phyloP scores from a whole-genome alignment of 345 rosid species.

The Linum usitatissimum region DNA sequence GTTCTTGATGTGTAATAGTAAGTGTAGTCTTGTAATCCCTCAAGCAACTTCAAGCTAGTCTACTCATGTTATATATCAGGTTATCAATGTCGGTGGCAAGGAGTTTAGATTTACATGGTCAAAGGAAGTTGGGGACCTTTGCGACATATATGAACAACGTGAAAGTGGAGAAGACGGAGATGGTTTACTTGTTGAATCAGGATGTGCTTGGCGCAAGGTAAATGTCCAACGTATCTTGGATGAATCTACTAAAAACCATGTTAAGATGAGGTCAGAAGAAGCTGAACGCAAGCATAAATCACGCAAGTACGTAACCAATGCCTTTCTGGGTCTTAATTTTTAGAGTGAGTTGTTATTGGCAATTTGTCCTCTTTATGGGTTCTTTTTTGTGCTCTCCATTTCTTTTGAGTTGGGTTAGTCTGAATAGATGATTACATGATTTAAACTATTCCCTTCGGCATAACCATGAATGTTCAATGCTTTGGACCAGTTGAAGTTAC shows the following conservation, averaged over 20 bases:
- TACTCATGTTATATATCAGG: constrained; percentile 30
- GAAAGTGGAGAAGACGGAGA: constrained; percentile 69
- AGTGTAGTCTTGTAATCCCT: constrained; percentile 5
- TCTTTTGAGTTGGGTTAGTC: background rate
- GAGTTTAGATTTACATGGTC: constrained; percentile 96
- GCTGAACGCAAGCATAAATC: constrained; percentile 74
- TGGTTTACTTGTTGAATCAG: constrained; percentile 87
- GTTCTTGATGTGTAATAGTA: too few relatives aligned
- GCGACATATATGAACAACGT: constrained; percentile 84
- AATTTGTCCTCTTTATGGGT: background rate
- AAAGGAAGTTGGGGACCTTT: constrained; percentile 58
- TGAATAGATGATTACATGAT: background rate
- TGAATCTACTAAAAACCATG: constrained; percentile 77
- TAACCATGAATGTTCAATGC: background rate
- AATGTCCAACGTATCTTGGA: constrained; percentile 85
- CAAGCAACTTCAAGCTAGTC: background rate
- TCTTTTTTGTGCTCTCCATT: background rate
- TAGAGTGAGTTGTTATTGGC: background rate
- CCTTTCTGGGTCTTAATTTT: background rate
- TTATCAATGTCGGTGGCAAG: constrained; percentile 84
- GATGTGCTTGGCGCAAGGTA: constrained; percentile 86
- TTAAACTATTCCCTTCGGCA: background rate
- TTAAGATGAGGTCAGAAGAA: constrained; percentile 90
- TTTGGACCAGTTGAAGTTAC: background rate
- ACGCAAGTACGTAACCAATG: constrained; percentile 52